phyloP scores from a whole-genome alignment of 345 rosid species.

The Kandelia obovata region DNA sequence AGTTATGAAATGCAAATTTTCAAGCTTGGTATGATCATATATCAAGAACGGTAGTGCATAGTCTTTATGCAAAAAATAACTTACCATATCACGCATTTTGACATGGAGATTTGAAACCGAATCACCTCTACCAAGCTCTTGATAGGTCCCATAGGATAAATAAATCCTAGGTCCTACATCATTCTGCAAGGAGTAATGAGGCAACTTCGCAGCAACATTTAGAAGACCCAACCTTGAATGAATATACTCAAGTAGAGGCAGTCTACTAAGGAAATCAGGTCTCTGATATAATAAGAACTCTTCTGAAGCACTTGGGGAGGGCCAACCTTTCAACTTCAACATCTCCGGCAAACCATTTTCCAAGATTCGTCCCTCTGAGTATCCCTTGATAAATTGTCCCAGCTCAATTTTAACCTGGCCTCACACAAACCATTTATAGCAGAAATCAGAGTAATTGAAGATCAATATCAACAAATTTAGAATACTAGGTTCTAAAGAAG shows the following conservation, averaged over 20 bases:
- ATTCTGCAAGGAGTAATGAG: constrained; percentile 89
- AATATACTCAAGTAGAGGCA: constrained; percentile 88
- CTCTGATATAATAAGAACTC: constrained; percentile 83
- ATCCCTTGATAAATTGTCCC: constrained; percentile 64
- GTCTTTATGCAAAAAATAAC: background rate
- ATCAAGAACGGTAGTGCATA: background rate
- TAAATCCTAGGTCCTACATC: constrained; percentile 89
- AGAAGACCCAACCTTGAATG: constrained; percentile 92
- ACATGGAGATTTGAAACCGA: constrained; percentile 66
- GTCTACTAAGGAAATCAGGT: constrained; percentile 77
- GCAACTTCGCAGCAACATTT: constrained; percentile 93
- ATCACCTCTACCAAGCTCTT: constrained; percentile 56
- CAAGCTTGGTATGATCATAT: background rate
- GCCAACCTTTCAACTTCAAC: constrained; percentile 94
- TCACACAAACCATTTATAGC: constrained; percentile 15
- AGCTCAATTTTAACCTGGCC: constrained; percentile 76
- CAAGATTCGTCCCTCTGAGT: constrained; percentile 49
- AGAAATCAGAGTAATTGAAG: constrained; percentile 15
- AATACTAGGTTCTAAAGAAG: background rate
- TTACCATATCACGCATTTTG: constrained; percentile 77
- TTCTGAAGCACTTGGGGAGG: constrained; percentile 85
- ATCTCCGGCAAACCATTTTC: constrained; percentile 49
- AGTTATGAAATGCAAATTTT: background rate
- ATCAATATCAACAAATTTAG: constrained; percentile 4
- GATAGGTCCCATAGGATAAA: constrained; percentile 62